Conservation (phyloP, 805 yeast species). For the Millerozyma acaciae region DNA sequence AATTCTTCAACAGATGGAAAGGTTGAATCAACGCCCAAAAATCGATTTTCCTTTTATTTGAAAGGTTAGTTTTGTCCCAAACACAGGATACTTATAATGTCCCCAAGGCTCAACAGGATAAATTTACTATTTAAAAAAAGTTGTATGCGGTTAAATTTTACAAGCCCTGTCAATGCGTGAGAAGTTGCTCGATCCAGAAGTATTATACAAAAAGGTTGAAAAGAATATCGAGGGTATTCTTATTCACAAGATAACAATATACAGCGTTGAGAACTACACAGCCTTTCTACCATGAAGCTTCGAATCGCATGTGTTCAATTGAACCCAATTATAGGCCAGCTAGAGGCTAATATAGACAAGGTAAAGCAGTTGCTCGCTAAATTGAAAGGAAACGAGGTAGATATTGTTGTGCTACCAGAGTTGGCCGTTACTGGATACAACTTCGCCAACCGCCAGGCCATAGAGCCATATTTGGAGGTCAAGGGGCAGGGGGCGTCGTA, state of each 20-base stretch:
- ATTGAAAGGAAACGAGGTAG: conserved; percentile 35
- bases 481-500: conserved; percentile 45
- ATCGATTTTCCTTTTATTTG: too few relatives aligned
- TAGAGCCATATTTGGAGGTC: conserved; percentile 56
- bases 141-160: too few relatives aligned
- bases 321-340: conserved; percentile 59
- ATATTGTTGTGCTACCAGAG: conserved; percentile 79
- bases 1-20: too few relatives aligned
- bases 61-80: too few relatives aligned
- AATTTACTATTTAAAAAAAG: too few relatives aligned
- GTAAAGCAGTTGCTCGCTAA: conserved; percentile 39
- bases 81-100: too few relatives aligned
- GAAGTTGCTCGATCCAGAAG: too few relatives aligned
- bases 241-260: neutral
- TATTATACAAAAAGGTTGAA: neutral
- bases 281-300: conserved; percentile 44
- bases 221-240: neutral
- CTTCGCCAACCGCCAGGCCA: conserved; percentile 45
- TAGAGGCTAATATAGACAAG: conserved; percentile 49
- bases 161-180: too few relatives aligned
- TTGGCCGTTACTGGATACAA: conserved; percentile 82
- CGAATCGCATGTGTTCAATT: conserved; percentile 65
- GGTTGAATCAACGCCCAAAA: too few relatives aligned
- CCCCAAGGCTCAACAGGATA: too few relatives aligned
- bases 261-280: too few relatives aligned